phyloP scores from a whole-genome alignment of 2,329 filamentous ascomycete genomes.

The Venturiaceae sp. region DNA sequence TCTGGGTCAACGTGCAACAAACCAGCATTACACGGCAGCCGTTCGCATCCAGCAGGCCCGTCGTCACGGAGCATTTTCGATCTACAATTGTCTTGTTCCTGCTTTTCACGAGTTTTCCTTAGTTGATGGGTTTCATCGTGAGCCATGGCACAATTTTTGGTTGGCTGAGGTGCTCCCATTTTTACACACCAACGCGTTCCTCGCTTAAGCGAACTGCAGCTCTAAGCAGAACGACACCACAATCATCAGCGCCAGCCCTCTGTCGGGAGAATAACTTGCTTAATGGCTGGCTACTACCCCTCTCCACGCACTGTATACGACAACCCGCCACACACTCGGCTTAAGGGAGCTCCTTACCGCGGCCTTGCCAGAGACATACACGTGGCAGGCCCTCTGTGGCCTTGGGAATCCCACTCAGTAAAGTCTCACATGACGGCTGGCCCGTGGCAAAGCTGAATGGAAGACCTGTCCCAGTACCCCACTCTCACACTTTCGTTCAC shows the following conservation, averaged over 20 bases:
- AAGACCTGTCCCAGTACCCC: background rate
- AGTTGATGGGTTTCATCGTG: conserved; percentile 4
- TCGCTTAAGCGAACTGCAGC: conserved; percentile 1
- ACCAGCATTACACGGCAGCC: background rate
- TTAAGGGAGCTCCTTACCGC: background rate
- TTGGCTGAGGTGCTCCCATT: conserved; percentile 1
- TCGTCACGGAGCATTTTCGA: background rate
- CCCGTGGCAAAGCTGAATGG: background rate
- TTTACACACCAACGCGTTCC: background rate
- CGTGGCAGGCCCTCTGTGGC: background rate
- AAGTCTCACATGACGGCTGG: background rate
- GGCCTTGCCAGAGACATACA: background rate
- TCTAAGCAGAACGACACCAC: background rate
- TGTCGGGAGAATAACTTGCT: background rate
- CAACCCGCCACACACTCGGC: background rate
- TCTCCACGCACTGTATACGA: background rate
- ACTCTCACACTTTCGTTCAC: background rate
- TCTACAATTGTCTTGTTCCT: background rate
- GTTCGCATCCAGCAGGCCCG: background rate
- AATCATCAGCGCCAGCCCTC: background rate
- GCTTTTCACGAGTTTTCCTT: background rate
- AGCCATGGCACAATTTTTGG: background rate
- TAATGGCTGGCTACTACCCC: background rate
- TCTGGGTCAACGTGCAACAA: background rate
- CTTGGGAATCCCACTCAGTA: background rate